Percentiles rank a stretch among this genome's conserved stretches.
phyloP scores from a whole-genome alignment of 768 basidiomycete genomes.

The Suillus subalutaceus region DNA sequence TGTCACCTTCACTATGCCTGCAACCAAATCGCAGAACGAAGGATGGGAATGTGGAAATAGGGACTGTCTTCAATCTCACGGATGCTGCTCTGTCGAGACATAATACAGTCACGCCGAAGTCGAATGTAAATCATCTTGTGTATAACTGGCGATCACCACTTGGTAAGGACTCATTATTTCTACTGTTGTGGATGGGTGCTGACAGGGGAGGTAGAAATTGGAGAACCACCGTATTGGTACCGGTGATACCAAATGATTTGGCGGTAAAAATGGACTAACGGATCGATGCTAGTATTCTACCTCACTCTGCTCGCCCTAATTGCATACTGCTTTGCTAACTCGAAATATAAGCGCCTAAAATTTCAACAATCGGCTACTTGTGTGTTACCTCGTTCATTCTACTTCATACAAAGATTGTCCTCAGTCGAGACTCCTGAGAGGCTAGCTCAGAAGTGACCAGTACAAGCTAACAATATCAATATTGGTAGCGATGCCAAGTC shows the following conservation, averaged over 20 bases:
- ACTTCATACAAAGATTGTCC: neutral
- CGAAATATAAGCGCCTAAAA: neutral
- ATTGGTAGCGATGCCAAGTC: neutral
- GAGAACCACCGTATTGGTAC: neutral
- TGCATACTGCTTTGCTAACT: no score
- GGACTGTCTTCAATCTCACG: constrained; percentile 31
- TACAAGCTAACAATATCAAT: neutral
- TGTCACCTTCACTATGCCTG: constrained; percentile 13
- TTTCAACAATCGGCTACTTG: neutral
- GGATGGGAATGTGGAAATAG: constrained; percentile 27
- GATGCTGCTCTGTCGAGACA: constrained; percentile 49
- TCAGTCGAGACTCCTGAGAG: neutral
- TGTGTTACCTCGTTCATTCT: neutral
- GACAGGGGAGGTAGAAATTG: neutral
- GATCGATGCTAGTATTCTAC: neutral
- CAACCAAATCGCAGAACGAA: constrained; percentile 30
- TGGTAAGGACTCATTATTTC: constrained; percentile 41
- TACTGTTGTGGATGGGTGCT: neutral
- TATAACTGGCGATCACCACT: constrained; percentile 73
- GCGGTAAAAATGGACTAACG: neutral
- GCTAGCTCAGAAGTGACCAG: neutral
- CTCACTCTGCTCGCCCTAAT: neutral
- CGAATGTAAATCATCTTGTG: constrained; percentile 50
- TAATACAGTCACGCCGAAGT: constrained; percentile 36
- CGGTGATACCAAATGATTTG: neutral